Conservation (phyloP, 2,329 filamentous ascomycete species). For the Didymella pinodella region DNA sequence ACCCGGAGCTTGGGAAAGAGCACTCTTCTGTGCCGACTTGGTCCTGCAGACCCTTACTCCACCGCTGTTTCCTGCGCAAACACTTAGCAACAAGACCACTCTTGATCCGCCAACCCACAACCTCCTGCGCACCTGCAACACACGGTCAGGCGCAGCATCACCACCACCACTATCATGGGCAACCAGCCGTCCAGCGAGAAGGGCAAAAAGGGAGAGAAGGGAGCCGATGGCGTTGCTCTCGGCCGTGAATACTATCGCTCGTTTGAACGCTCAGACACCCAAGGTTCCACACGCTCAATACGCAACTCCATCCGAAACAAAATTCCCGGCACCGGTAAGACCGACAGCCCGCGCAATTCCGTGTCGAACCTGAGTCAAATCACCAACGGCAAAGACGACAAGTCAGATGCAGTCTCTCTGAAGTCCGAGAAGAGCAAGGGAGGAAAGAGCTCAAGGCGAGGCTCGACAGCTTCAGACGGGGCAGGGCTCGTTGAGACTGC, state of each 20-base stretch:
- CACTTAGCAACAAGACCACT: background rate
- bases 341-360: constrained; percentile 83
- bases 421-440: constrained; percentile 70
- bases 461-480: constrained; percentile 46
- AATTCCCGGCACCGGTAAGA: constrained; percentile 74
- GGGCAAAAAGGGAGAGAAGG: constrained; percentile 55
- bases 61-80: constrained; percentile 28
- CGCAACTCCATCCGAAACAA: constrained; percentile 83
- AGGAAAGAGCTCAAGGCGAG: constrained; percentile 45
- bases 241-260: constrained; percentile 81
- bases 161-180: constrained; percentile 64
- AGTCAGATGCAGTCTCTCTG: constrained; percentile 76
- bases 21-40: constrained; percentile 25
- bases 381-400: constrained; percentile 65
- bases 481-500: constrained; percentile 40
- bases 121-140: constrained; percentile 15
- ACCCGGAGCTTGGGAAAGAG: constrained; percentile 26
- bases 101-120: constrained; percentile 20
- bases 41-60: constrained; percentile 26
- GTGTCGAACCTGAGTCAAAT: constrained; percentile 61
- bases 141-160: constrained; percentile 28
- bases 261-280: constrained; percentile 90
- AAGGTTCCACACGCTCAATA: constrained; percentile 88
- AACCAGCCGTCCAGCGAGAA: constrained; percentile 74
- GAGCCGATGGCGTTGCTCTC: constrained; percentile 66